Evolutionary conservation across 2,329 filamentous ascomycete genomes (phyloP).

Genomic region (Aureobasidium sp.): DNA sequence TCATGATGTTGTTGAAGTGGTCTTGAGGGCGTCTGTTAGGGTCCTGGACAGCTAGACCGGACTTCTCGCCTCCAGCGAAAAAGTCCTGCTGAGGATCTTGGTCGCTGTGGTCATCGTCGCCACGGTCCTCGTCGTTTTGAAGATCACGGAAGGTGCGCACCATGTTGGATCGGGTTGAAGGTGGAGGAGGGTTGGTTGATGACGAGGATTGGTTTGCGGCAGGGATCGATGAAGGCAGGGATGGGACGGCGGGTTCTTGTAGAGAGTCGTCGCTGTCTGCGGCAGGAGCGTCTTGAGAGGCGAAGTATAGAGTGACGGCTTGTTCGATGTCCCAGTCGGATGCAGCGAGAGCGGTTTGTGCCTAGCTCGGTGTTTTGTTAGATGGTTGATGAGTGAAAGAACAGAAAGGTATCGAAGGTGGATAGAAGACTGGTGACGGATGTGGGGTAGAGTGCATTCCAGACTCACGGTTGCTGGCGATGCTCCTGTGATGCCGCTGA

Average conservation of each 20-base stretch:
- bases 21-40: conserved; percentile 33
- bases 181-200: conserved; percentile 12
- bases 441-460: neutral
- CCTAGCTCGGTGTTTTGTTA: conserved; percentile 22
- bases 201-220: conserved; percentile 10
- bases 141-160: conserved; percentile 38
- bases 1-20: conserved; percentile 42
- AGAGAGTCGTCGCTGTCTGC: conserved; percentile 27
- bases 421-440: neutral
- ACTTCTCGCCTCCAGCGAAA: conserved; percentile 82
- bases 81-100: conserved; percentile 58
- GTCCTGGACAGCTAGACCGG: conserved; percentile 59
- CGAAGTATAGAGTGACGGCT: conserved; percentile 37
- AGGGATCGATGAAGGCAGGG: conserved; percentile 13
- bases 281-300: conserved; percentile 24
- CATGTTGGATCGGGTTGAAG: conserved; percentile 20
- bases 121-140: conserved; percentile 34
- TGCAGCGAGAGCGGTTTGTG: conserved; percentile 34
- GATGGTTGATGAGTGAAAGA: neutral
- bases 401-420: neutral
- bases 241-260: conserved; percentile 8
- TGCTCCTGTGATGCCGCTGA: conserved; percentile 28
- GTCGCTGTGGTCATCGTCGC: conserved; percentile 52
- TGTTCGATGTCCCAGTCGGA: conserved; percentile 38
- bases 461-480: conserved; percentile 24